These are phyloP conservation scores for Davidsoniella eucalypti DNA, from an alignment of 2,329 filamentous ascomycete genomes.

Conservation along the genomic window DNA sequence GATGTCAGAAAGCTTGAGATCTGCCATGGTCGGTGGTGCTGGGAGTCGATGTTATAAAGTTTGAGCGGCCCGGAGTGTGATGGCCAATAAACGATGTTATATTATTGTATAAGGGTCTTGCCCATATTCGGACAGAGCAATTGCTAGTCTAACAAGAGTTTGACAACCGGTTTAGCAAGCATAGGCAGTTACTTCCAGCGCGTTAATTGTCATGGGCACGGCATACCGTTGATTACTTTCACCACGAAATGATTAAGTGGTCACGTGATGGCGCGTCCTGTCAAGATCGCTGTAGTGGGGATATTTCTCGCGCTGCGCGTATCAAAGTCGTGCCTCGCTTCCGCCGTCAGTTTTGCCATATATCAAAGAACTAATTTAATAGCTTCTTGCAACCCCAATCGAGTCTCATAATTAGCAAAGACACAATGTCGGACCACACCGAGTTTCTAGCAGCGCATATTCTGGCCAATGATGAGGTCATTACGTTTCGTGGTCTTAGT, in stretches of 20 bases:
- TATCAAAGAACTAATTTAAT: no score
- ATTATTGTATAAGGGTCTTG: no score
- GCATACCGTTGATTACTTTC: no score
- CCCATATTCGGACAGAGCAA: no score
- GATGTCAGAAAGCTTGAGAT: constrained; percentile 29
- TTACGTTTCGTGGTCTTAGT: constrained; percentile 76
- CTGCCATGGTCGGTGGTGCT: constrained; percentile 17
- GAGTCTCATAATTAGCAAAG: neutral
- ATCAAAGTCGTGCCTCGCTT: no score
- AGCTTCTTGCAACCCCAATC: neutral
- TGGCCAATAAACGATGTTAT: neutral
- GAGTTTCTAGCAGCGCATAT: constrained; percentile 61
- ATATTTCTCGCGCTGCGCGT: no score
- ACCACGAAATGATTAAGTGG: constrained; percentile 3
- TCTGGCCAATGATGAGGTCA: constrained; percentile 57
- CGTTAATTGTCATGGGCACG: no score
- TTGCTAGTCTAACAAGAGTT: no score
- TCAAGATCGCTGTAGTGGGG: neutral
- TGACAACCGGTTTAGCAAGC: no score
- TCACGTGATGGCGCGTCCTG: constrained; percentile 9
- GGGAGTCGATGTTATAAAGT: neutral
- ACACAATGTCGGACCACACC: constrained; percentile 43
- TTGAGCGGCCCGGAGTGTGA: no score
- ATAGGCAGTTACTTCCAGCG: no score
- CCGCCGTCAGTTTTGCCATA: neutral